A percentile compares a stretch with the other conserved stretches of the same genome.
These are phyloP conservation scores for Venustampulla echinocandica DNA, from an alignment of 495 filamentous ascomycete genomes.

Conservation along the genomic window DNA sequence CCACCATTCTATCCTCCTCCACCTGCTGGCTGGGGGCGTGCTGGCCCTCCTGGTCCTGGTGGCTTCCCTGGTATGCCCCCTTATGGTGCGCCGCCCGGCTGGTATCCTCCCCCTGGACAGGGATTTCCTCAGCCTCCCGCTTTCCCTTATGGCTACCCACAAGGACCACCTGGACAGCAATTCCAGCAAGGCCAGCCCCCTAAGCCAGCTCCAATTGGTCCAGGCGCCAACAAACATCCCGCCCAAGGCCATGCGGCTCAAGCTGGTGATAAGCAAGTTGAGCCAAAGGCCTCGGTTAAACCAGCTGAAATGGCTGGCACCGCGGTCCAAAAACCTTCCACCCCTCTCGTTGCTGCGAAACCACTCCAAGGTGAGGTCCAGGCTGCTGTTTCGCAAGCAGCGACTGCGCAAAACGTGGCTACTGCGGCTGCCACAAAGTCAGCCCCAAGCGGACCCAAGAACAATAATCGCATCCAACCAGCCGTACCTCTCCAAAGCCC, in stretches of 20 bases:
- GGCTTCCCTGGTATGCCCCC: constrained; percentile 50
- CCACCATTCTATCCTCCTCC: constrained; percentile 41
- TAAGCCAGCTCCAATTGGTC: constrained; percentile 48
- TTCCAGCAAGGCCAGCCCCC: constrained; percentile 34
- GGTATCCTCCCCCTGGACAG: constrained; percentile 75
- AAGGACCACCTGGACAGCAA: constrained; percentile 46
- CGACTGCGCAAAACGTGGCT: constrained; percentile 26
- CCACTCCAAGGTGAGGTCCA: constrained; percentile 45
- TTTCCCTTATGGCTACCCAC: constrained; percentile 33
- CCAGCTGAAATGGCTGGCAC: constrained; percentile 20
- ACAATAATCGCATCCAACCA: constrained; percentile 58
- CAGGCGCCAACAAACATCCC: constrained; percentile 39
- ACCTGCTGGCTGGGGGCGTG: constrained; percentile 46
- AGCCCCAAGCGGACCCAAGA: constrained; percentile 56
- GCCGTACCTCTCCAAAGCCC: constrained; percentile 47
- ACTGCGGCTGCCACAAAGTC: constrained; percentile 32
- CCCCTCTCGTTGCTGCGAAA: constrained; percentile 60
- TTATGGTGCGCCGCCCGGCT: constrained; percentile 59
- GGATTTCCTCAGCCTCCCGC: constrained; percentile 55
- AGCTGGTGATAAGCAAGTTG: constrained; percentile 24
- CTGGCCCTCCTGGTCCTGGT: constrained; percentile 53
- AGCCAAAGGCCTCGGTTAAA: constrained; percentile 21
- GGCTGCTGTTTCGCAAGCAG: constrained; percentile 33
- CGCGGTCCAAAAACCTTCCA: constrained; percentile 25
- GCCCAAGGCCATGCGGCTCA: constrained; percentile 26